phyloP scores from a whole-genome alignment of 1,139 yeast species.

The Debaryomyces udenii region DNA sequence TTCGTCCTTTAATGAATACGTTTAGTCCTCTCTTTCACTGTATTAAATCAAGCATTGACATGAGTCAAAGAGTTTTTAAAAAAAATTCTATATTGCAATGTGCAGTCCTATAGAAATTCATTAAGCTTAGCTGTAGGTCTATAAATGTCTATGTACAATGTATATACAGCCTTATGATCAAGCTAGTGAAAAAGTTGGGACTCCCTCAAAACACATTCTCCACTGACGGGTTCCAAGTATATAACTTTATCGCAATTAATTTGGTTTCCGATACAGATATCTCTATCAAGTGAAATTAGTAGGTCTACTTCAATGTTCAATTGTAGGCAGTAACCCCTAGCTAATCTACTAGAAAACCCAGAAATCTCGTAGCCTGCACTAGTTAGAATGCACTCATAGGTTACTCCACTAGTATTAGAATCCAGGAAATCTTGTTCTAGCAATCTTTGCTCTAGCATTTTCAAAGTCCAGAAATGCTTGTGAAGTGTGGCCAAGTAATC shows the following conservation, averaged over 20 bases:
- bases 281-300: conserved; percentile 20
- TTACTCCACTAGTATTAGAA: background rate
- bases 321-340: conserved; percentile 47
- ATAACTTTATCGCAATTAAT: conserved; percentile 44
- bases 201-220: conserved; percentile 35
- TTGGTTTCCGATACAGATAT: conserved; percentile 44
- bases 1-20: background rate
- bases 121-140: conserved; percentile 5
- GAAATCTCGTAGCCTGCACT: conserved; percentile 21
- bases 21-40: background rate
- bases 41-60: background rate
- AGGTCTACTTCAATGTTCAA: conserved; percentile 51
- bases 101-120: conserved; percentile 5
- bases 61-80: conserved; percentile 9
- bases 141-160: conserved; percentile 1
- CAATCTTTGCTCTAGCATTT: conserved; percentile 26
- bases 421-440: conserved; percentile 3
- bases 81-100: conserved; percentile 8
- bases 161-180: conserved; percentile 3
- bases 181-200: background rate
- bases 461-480: conserved; percentile 29
- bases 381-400: conserved; percentile 33
- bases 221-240: conserved; percentile 37
- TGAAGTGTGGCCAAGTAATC: conserved; percentile 20
- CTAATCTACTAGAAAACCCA: conserved; percentile 16